These are phyloP conservation scores for Cercophora samala DNA, from an alignment of 495 filamentous ascomycete genomes.

Conservation along the genomic window DNA sequence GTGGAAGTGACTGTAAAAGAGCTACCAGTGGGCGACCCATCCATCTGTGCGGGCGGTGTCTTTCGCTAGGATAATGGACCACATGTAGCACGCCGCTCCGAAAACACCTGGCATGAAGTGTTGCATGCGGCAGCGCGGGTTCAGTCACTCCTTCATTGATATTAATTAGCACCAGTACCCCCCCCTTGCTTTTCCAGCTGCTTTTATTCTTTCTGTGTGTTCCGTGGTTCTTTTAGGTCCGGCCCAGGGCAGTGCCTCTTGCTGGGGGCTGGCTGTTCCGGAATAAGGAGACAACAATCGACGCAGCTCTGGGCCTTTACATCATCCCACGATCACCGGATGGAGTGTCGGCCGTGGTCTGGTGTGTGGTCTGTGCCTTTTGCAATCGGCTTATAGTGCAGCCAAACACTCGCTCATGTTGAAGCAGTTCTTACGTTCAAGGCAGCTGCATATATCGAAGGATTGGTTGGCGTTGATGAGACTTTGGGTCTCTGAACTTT, in stretches of 20 bases:
- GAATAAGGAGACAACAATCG: neutral
- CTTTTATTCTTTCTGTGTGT: neutral
- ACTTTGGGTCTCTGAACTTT: conserved; percentile 1
- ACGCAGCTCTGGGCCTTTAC: neutral
- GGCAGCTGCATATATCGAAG: neutral
- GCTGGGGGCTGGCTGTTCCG: neutral
- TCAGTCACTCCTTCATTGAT: conserved; percentile 16
- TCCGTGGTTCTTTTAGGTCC: neutral
- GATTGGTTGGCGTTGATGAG: conserved; percentile 10
- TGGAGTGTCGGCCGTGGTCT: neutral
- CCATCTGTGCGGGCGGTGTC: neutral
- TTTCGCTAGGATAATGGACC: conserved; percentile 9
- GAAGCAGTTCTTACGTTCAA: neutral
- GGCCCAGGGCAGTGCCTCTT: neutral
- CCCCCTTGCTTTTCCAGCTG: neutral
- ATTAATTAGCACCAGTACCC: conserved; percentile 10
- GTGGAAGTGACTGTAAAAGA: neutral
- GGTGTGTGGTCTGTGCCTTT: neutral
- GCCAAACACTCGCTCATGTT: neutral
- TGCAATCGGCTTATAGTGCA: neutral
- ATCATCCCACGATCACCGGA: conserved; percentile 2
- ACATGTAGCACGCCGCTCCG: neutral
- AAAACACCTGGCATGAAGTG: conserved; percentile 8
- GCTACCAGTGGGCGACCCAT: neutral
- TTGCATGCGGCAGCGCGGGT: conserved; percentile 21